Conservation (phyloP, 176 grass and related monocot species). For the Rhynchospora breviuscula region DNA sequence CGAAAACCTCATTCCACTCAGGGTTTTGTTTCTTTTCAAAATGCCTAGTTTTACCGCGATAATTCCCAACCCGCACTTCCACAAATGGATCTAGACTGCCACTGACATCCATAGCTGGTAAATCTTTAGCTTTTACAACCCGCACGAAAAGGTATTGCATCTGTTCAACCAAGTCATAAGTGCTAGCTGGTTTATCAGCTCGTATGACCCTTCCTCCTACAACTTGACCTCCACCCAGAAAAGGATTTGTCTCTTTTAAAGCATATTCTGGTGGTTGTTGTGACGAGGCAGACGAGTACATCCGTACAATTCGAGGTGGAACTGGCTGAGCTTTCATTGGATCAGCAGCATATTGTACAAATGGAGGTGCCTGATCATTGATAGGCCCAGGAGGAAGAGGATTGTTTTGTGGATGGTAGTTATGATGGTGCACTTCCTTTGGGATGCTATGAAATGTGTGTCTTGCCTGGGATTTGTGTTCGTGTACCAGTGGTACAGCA, state of each 20-base stretch:
- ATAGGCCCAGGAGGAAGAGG: slow-evolving; percentile 27
- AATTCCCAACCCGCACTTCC: slow-evolving; percentile 87
- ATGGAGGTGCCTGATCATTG: slow-evolving; percentile 43
- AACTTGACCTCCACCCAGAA: slow-evolving; percentile 88
- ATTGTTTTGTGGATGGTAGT: slow-evolving; percentile 38
- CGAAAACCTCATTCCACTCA: slow-evolving; percentile 97
- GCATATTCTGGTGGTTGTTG: slow-evolving; percentile 88
- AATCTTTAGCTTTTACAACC: slow-evolving; percentile 89
- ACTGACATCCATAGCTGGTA: slow-evolving; percentile 73
- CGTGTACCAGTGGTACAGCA: slow-evolving; percentile 40
- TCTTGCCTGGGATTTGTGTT: slow-evolving; percentile 47
- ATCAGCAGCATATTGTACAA: slow-evolving; percentile 36
- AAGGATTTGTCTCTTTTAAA: slow-evolving; percentile 90
- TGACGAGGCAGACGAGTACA: slow-evolving; percentile 69
- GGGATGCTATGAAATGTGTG: slow-evolving; percentile 69
- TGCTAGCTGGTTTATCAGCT: slow-evolving; percentile 69
- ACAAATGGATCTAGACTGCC: slow-evolving; percentile 98
- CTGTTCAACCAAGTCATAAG: slow-evolving; percentile 92
- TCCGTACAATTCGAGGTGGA: slow-evolving; percentile 61
- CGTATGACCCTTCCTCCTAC: slow-evolving; percentile 84
- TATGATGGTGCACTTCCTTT: slow-evolving; percentile 50
- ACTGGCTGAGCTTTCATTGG: slow-evolving; percentile 64
- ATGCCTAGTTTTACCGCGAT: slow-evolving; percentile 76
- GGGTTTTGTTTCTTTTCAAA: slow-evolving; percentile 91
- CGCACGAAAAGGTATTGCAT: slow-evolving; percentile 98